phyloP scores from a whole-genome alignment of 805 yeast species.

The Komagataella mondaviorum region DNA sequence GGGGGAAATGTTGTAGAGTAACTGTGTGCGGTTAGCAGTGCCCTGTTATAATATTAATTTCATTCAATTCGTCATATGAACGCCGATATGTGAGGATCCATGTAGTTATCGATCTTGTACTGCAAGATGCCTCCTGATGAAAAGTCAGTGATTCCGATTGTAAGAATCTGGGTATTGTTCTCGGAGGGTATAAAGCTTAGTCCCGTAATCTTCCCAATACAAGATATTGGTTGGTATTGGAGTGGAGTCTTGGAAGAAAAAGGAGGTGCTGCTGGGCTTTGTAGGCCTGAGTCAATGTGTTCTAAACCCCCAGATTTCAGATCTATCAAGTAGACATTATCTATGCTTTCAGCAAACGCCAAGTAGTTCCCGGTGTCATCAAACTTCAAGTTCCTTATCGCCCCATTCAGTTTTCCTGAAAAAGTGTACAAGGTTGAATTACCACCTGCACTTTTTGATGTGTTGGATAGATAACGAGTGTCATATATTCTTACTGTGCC shows the following conservation, averaged over 20 bases:
- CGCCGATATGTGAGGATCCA: slow-evolving; percentile 2
- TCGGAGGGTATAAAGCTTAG: slow-evolving; percentile 30
- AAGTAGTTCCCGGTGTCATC: slow-evolving; percentile 29
- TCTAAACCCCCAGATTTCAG: slow-evolving; percentile 15
- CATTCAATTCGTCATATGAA: not conserved
- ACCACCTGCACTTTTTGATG: not conserved
- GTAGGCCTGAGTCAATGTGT: slow-evolving; percentile 6
- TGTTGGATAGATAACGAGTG: slow-evolving; percentile 16
- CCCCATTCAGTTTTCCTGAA: slow-evolving; percentile 20
- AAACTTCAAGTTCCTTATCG: slow-evolving; percentile 40
- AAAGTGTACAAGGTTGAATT: slow-evolving; percentile 6
- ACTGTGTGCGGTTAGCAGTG: not conserved
- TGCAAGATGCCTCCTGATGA: slow-evolving; percentile 45
- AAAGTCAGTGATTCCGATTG: slow-evolving; percentile 41
- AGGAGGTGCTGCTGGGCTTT: not conserved
- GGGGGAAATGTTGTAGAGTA: slow-evolving; percentile 44
- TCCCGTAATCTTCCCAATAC: slow-evolving; percentile 48
- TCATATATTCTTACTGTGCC: slow-evolving; percentile 43
- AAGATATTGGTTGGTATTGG: slow-evolving; percentile 30
- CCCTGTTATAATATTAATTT: not conserved
- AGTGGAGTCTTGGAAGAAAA: not conserved
- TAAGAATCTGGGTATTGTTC: slow-evolving; percentile 31
- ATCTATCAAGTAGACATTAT: slow-evolving; percentile 38
- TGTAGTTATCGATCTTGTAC: slow-evolving; percentile 23
- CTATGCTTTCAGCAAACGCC: slow-evolving; percentile 46